phyloP scores from a whole-genome alignment of 2,329 filamentous ascomycete species.

The Exserohilum rostratum region DNA sequence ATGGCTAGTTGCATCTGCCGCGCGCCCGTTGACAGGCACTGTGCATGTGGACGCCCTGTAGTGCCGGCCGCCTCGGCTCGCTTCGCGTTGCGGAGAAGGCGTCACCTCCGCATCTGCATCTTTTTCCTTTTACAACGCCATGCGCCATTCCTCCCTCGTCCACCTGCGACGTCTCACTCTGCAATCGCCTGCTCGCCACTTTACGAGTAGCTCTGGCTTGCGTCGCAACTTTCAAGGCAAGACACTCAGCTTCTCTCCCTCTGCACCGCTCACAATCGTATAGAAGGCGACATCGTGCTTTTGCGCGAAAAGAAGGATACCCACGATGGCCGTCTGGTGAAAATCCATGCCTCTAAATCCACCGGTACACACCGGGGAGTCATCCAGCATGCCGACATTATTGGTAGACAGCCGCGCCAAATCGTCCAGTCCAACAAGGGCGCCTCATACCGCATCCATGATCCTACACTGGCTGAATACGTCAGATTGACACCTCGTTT shows the following conservation, averaged over 20 bases:
- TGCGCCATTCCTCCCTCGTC: conserved; percentile 20
- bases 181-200: conserved; percentile 16
- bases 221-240: conserved; percentile 40
- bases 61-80: conserved; percentile 7
- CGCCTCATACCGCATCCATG: conserved; percentile 61
- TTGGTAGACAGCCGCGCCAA: conserved; percentile 67
- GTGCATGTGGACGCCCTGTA: too few species aligned
- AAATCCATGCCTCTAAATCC: conserved; percentile 43
- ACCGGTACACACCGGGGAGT: conserved; percentile 56
- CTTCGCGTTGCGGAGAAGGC: conserved; percentile 14
- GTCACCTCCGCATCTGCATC: conserved; percentile 21
- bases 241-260: conserved; percentile 4
- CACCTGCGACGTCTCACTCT: conserved; percentile 3
- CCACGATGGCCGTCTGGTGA: conserved; percentile 48
- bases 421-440: conserved; percentile 62
- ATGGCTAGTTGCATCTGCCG: not conserved
- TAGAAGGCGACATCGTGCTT: conserved; percentile 51
- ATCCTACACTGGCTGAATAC: conserved; percentile 76
- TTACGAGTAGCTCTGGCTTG: conserved; percentile 25
- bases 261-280: conserved; percentile 19
- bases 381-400: conserved; percentile 62
- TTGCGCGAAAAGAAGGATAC: conserved; percentile 50
- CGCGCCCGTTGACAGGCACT: not conserved
- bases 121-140: conserved; percentile 23
- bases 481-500: conserved; percentile 69